Evolutionary conservation across 1,139 yeast species (phyloP), one percentile per base, ranked within the genome.

Genomic region (Taiozyma sp.): DNA sequence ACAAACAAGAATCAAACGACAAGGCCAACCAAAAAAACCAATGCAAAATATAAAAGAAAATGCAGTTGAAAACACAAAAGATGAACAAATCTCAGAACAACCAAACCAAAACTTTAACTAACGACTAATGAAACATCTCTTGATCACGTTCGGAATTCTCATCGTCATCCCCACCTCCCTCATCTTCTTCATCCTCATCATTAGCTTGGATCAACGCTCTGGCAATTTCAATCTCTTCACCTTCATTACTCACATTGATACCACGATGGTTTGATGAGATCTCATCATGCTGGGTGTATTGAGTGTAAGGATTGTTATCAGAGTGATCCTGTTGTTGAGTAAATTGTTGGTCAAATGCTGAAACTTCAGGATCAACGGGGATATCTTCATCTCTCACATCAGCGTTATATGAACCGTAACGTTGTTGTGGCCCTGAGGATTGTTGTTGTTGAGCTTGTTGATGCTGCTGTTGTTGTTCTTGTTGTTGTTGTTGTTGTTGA

Each of bases 211-310:
- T 81, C 58, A 83, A 69, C 0, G 87, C 88, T 46, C 86, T 69
- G 0, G 88, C 88, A 56, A 83, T 83, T 50, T 82, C 87, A 38
- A 82, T 79, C 57, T 82, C 87, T 48, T 78, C 81, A 3, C 80
- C 76, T 14, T 28, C 24, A 32, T n/a, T 16, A 34, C 24, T 19
- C 10, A 27, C 22, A 38, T 48, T 51, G 6, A 48, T 38, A 10
- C 53, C 51, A 27, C 44, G 34, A 13, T 41, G 44, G 7, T 43
- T 14, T 39, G 24, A 29, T 3, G 30, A n/a, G 45, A 49, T 52
- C 24, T 54, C 51, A 30, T 45, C 48, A 8, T 39, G 39, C 8
- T 38, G 41, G 8, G 41, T 38, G 16, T 44, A 44, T 9, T 47
- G 50, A n/a, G 45, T 41, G 9, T 47, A 48, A 27, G 42, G 50